Evolutionary conservation across 2,329 filamentous ascomycete genomes (phyloP).

Genomic region (Grosmannia huntii): DNA sequence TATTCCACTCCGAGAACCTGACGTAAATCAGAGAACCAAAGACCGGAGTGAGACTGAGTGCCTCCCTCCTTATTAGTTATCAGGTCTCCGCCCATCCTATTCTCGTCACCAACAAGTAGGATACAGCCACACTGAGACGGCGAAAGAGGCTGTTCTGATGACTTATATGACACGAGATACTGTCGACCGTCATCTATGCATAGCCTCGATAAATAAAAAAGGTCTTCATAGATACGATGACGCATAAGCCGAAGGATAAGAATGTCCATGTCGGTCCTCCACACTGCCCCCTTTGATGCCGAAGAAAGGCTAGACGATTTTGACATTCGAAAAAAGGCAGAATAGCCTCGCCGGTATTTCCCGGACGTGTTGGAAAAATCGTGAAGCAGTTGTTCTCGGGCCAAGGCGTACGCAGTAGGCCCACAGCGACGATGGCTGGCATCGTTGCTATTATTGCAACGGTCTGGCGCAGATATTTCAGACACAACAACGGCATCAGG

Average conservation of each 20-base stretch:
- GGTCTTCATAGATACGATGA: slow-evolving; percentile 28
- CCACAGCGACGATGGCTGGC: background rate
- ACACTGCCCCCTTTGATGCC: slow-evolving; percentile 19
- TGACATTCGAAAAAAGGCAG: slow-evolving; percentile 1
- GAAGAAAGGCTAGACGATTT: background rate
- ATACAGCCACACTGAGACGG: slow-evolving; percentile 7
- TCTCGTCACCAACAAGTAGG: background rate
- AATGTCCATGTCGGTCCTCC: slow-evolving; percentile 43
- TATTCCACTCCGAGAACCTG: background rate
- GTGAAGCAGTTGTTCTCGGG: slow-evolving; percentile 20
- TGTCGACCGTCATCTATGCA: slow-evolving; percentile 17
- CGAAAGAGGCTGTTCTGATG: background rate
- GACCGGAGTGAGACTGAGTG: too few species aligned
- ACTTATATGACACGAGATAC: slow-evolving; percentile 28
- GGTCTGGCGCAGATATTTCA: background rate
- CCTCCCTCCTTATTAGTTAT: too few species aligned
- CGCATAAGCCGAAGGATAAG: slow-evolving; percentile 39
- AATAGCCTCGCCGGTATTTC: slow-evolving; percentile 7
- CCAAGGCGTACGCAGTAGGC: slow-evolving; percentile 18
- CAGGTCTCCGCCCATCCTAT: too few species aligned
- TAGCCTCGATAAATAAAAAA: slow-evolving; percentile 27
- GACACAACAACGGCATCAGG: background rate
- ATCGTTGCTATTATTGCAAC: background rate
- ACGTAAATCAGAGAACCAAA: background rate
- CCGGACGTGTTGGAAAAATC: slow-evolving; percentile 12